Evolutionary conservation across 345 rosid species (phyloP).

Genomic region (Melaleuca alternifolia): DNA sequence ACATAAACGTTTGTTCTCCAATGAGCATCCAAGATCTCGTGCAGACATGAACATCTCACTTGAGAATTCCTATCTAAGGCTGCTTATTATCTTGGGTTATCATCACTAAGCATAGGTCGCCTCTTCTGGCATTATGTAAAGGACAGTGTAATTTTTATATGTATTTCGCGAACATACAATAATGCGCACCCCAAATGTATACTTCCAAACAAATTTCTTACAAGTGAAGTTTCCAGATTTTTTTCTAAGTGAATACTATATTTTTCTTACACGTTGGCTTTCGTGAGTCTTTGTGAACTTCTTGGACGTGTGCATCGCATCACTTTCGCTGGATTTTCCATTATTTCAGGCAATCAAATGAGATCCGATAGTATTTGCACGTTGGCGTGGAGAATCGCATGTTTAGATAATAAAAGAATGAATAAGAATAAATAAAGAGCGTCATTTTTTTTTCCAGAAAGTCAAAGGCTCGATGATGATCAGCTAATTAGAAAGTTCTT

Average conservation of each 20-base stretch:
- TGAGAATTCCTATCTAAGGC: background rate
- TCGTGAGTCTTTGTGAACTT: background rate
- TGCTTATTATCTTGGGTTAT: background rate
- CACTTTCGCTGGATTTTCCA: no score
- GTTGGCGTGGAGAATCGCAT: background rate
- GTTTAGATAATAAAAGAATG: no score
- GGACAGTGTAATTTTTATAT: background rate
- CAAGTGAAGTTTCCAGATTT: background rate
- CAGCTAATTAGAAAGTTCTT: no score
- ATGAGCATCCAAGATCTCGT: constrained; percentile 12
- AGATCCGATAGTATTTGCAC: no score
- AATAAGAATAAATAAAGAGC: no score
- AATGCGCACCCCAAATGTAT: background rate
- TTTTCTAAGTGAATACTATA: background rate
- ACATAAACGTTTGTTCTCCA: constrained; percentile 20
- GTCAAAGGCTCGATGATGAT: background rate
- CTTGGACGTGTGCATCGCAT: no score
- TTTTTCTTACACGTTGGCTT: background rate
- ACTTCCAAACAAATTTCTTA: background rate
- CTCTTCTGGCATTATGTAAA: background rate
- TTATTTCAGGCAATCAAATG: no score
- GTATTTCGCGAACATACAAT: background rate
- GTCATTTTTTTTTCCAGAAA: no score
- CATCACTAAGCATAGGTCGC: background rate
- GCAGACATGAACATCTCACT: background rate